These are phyloP conservation scores for Ceratobasidium sp. DNA, from an alignment of 1,284 basidiomycete species.

Conservation along the genomic window DNA sequence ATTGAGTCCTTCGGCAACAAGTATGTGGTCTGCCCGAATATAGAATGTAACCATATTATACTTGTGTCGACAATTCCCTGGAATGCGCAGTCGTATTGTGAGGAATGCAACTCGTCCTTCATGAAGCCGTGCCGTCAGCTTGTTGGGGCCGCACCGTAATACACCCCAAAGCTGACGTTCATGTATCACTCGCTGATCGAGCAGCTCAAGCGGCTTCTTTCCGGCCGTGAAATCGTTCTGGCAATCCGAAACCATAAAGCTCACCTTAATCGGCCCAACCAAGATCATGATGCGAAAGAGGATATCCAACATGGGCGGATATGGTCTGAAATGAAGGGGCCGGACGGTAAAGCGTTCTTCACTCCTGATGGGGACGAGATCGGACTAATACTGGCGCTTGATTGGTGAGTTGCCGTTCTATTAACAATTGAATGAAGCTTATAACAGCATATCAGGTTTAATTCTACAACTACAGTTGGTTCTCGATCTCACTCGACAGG, in stretches of 20 bases:
- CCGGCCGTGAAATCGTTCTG: neutral
- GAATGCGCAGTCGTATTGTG: neutral
- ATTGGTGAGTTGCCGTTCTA: conserved; percentile 16
- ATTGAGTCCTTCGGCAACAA: conserved; percentile 6
- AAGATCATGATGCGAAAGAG: conserved; percentile 2
- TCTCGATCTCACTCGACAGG: neutral
- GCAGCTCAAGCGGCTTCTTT: conserved; percentile 7
- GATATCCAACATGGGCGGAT: conserved; percentile 34
- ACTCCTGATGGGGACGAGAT: conserved; percentile 17
- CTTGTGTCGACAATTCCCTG: conserved; percentile 1
- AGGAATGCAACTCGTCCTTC: neutral
- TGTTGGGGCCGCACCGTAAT: neutral
- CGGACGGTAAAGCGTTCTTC: conserved; percentile 9
- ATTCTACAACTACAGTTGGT: conserved; percentile 8
- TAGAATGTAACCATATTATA: conserved; percentile 5
- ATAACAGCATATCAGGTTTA: conserved; percentile 13
- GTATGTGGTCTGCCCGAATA: conserved; percentile 7
- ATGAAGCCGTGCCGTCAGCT: conserved; percentile 6
- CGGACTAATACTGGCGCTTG: conserved; percentile 18
- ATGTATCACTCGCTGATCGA: neutral
- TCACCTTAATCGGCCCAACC: neutral
- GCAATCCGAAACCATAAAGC: conserved; percentile 13
- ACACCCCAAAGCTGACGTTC: conserved; percentile 5
- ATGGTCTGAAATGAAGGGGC: conserved; percentile 13
- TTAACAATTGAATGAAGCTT: neutral